Evolutionary conservation across 768 basidiomycete species (phyloP).

Genomic region (Amyloporia xantha): DNA sequence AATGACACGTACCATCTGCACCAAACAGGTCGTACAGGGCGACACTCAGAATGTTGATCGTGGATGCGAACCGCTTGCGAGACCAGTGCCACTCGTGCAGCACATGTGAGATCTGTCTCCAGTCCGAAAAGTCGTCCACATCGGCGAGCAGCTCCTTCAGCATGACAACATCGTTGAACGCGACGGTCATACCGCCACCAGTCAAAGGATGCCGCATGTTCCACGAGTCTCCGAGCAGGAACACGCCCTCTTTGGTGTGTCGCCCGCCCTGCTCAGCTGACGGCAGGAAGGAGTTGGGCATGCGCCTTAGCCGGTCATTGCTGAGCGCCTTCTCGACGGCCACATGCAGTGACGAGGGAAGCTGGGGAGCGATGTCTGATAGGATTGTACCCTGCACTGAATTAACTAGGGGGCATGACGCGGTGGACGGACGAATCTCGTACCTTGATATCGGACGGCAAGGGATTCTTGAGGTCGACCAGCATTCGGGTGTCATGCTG

Average conservation of each 20-base stretch:
- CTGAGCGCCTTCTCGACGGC: constrained; percentile 65
- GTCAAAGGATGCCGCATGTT: constrained; percentile 99
- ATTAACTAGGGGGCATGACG: not conserved
- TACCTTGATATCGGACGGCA: constrained; percentile 79
- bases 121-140: constrained; percentile 38
- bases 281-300: constrained; percentile 95
- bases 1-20: constrained; percentile 67
- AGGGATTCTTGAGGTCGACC: constrained; percentile 78
- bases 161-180: constrained; percentile 77
- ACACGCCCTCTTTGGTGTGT: constrained; percentile 53
- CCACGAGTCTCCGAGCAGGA: constrained; percentile 93
- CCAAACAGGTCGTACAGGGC: constrained; percentile 94
- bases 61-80: constrained; percentile 76
- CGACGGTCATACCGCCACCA: constrained; percentile 98
- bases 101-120: constrained; percentile 41
- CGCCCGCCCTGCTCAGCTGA: constrained; percentile 54
- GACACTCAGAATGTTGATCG: constrained; percentile 88
- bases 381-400: constrained; percentile 56
- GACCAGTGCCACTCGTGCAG: constrained; percentile 80
- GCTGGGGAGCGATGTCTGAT: constrained; percentile 66
- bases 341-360: constrained; percentile 65
- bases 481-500: constrained; percentile 89
- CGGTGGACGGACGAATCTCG: constrained; percentile 11
- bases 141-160: constrained; percentile 54
- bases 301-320: constrained; percentile 75